Conservation (phyloP, 192 early-diverging fungal species). For the Gorgonomyces haynaldii region DNA sequence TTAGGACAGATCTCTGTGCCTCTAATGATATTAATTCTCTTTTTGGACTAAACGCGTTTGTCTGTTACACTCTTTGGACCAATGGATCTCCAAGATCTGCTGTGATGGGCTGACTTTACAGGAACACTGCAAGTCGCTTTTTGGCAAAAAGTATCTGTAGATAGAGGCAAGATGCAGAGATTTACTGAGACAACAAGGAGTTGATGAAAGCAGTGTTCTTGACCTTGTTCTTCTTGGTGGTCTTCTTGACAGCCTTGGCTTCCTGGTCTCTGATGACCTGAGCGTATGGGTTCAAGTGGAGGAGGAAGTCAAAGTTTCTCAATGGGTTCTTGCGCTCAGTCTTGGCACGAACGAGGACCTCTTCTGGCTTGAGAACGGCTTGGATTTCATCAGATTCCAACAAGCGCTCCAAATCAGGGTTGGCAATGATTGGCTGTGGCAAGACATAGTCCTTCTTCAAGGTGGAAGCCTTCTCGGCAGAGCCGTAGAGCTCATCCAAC, state of each 20-base stretch:
- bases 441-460: slow-evolving; percentile 90
- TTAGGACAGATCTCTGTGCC: no score
- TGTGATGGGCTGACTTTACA: no score
- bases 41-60: no score
- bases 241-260: slow-evolving; percentile 23
- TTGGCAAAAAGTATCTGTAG: no score
- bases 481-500: slow-evolving; percentile 88
- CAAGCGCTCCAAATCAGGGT: slow-evolving; percentile 89
- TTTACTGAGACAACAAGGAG: not conserved
- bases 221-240: slow-evolving; percentile 22
- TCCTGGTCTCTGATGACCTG: slow-evolving; percentile 59
- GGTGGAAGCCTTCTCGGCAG: slow-evolving; percentile 59
- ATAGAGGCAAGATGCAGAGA: no score
- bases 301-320: slow-evolving; percentile 77
- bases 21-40: no score
- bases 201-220: slow-evolving; percentile 19
- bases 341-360: slow-evolving; percentile 80
- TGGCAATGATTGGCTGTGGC: slow-evolving; percentile 75
- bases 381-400: slow-evolving; percentile 98
- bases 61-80: no score
- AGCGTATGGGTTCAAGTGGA: slow-evolving; percentile 95
- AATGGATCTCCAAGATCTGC: no score
- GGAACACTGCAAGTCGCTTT: no score
- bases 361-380: slow-evolving; percentile 68
- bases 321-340: slow-evolving; percentile 99